Evolutionary conservation across 2,329 filamentous ascomycete genomes (phyloP).

Genomic region (Alternaria arbusti): DNA sequence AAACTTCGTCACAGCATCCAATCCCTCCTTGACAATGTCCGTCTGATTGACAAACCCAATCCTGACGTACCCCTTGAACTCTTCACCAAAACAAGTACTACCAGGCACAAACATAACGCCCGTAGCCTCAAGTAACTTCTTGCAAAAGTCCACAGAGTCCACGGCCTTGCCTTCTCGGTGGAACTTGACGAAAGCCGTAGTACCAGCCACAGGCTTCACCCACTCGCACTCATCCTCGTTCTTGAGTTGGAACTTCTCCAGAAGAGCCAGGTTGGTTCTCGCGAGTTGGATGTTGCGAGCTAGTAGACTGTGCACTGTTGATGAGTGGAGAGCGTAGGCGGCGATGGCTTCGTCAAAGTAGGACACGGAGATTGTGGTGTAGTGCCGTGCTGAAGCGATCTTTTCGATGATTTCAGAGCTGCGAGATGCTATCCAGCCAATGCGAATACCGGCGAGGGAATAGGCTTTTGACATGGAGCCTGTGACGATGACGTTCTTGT

Average conservation of each 20-base stretch:
- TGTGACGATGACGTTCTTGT: slow-evolving; percentile 73
- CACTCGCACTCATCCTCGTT: slow-evolving; percentile 70
- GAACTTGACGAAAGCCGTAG: slow-evolving; percentile 79
- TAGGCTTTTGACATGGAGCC: slow-evolving; percentile 88
- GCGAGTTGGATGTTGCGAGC: slow-evolving; percentile 70
- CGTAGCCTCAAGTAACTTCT: slow-evolving; percentile 69
- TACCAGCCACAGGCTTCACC: slow-evolving; percentile 78
- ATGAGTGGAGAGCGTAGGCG: slow-evolving; percentile 71
- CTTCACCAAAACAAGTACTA: slow-evolving; percentile 73
- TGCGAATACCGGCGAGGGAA: slow-evolving; percentile 77
- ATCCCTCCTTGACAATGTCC: slow-evolving; percentile 68
- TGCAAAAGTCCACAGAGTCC: slow-evolving; percentile 75
- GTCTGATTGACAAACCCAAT: slow-evolving; percentile 79
- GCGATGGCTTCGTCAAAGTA: slow-evolving; percentile 81
- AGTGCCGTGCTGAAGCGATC: slow-evolving; percentile 72
- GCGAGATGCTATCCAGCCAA: slow-evolving; percentile 82
- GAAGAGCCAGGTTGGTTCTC: slow-evolving; percentile 68
- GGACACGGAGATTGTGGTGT: slow-evolving; percentile 87
- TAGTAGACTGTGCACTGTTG: slow-evolving; percentile 69
- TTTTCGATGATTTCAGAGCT: slow-evolving; percentile 67
- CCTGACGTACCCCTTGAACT: slow-evolving; percentile 75
- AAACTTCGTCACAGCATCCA: slow-evolving; percentile 63
- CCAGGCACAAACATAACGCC: slow-evolving; percentile 80
- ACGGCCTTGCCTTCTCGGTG: slow-evolving; percentile 66
- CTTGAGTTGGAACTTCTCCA: slow-evolving; percentile 71